Evolutionary conservation across 306 rosid species (phyloP).

Genomic region (Vigna unguiculata): DNA sequence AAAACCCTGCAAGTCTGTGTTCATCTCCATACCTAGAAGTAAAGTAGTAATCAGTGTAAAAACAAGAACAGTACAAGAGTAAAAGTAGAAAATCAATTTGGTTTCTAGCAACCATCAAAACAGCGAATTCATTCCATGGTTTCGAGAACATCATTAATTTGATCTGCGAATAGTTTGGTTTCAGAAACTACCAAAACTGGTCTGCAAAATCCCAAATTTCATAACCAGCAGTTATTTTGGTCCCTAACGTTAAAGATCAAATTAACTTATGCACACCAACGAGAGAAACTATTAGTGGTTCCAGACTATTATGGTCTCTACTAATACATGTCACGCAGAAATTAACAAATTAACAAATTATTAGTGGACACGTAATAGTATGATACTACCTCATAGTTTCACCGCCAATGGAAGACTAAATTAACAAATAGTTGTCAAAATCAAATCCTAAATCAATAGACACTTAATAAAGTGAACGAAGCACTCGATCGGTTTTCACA

Average conservation of each 20-base stretch:
- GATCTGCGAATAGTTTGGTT: neutral
- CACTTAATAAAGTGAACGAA: neutral
- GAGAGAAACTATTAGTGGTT: neutral
- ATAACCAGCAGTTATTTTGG: neutral
- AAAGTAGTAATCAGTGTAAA: conserved; percentile 4
- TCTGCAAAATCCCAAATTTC: neutral
- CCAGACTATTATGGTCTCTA: neutral
- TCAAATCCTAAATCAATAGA: neutral
- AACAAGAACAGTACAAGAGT: neutral
- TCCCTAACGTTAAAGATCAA: neutral
- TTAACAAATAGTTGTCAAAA: neutral
- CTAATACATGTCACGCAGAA: neutral
- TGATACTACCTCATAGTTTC: neutral
- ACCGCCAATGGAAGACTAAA: neutral
- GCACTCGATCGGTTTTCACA: neutral
- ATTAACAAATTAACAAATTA: no score
- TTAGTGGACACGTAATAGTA: neutral
- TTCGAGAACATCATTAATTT: neutral
- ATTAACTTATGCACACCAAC: neutral
- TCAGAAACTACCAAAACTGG: neutral
- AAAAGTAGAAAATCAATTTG: neutral
- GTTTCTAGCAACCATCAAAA: neutral
- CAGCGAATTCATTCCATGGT: no score
- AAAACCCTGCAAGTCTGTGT: conserved; percentile 96
- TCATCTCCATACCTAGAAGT: conserved; percentile 83